Conservation (phyloP, 176 grass and related monocot species). For the Pontederia crassipes region DNA sequence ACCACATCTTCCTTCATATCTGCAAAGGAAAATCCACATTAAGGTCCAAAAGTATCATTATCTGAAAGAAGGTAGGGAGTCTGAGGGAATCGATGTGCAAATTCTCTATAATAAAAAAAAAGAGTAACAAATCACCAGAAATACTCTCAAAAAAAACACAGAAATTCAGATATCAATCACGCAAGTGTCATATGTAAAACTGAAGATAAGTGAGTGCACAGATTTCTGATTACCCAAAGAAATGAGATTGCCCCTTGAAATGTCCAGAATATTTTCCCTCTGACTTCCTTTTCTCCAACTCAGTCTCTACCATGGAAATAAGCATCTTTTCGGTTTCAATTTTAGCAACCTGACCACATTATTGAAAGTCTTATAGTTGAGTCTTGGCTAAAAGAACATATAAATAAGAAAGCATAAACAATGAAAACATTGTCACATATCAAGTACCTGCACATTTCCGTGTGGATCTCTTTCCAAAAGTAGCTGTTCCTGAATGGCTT, state of each 20-base stretch:
- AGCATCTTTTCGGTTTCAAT: slow-evolving; percentile 99
- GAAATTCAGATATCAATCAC: neutral
- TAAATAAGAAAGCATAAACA: neutral
- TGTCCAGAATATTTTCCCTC: slow-evolving; percentile 60
- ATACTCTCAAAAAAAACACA: no score
- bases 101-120: no score
- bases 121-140: no score
- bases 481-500: slow-evolving; percentile 89
- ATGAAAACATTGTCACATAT: neutral
- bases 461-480: slow-evolving; percentile 97
- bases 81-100: no score
- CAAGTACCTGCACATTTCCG: slow-evolving; percentile 92
- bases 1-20: slow-evolving; percentile 96
- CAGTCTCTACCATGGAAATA: slow-evolving; percentile 95
- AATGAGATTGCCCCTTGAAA: slow-evolving; percentile 94
- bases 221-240: slow-evolving; percentile 66
- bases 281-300: slow-evolving; percentile 83
- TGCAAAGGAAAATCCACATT: slow-evolving; percentile 23
- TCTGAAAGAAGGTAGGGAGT: no score
- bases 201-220: neutral
- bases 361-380: neutral
- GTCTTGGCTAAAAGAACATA: no score
- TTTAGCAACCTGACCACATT: slow-evolving; percentile 63
- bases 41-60: no score
- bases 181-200: neutral